Evolutionary conservation across 495 filamentous ascomycete species (phyloP), one percentile per base, ranked within the genome.

Genomic region (Trypethelium eluteriae): DNA sequence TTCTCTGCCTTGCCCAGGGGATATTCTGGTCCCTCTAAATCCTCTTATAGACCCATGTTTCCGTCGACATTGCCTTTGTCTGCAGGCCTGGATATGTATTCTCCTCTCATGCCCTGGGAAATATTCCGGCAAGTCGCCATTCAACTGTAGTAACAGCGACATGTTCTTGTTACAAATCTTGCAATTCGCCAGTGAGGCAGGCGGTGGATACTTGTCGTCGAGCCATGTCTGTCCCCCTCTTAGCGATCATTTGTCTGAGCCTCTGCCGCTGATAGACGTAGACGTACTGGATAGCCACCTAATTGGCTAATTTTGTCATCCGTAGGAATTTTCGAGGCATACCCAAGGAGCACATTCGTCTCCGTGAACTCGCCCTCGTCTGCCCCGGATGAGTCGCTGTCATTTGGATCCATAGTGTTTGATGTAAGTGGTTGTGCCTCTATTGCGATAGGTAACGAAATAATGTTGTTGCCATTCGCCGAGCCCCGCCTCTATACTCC

Each of bases 301-400:
- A 99, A 81, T 64, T 94, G 91, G 74, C 89, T 96, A 71, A 94
- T 86, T n/a, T 81, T 80, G 73, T 99, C 93, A 38, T 91, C 90
- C 41, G 89, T 87, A 5, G 91, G 75, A 69, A 94, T 89, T 69
- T 85, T 86, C 0, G 91, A 90, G 6, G 93, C 88, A 75, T 96
- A 98, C 18, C 94, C 94, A 34, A 99, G 85, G 1, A 97, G 85
- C 5, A 96, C 91, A 70, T 87, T 89, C 18, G 94, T 99, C 73
- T 93, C 90, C 10, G 87, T 91, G 73, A 87, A 91, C 67, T 88
- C 81, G 44, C 84, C 83, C 38, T 87, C 84, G 56, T 90, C 90
- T 39, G 82, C 87, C 6, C 78, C 83, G 2, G 89, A 91, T 39
- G 90, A 90, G 73, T 97, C 93, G 73, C 89, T 93, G 70, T 94